Evolutionary conservation across 2,329 filamentous ascomycete species (phyloP), one percentile per base, ranked within the genome.

Genomic region (Neonectria sp.): DNA sequence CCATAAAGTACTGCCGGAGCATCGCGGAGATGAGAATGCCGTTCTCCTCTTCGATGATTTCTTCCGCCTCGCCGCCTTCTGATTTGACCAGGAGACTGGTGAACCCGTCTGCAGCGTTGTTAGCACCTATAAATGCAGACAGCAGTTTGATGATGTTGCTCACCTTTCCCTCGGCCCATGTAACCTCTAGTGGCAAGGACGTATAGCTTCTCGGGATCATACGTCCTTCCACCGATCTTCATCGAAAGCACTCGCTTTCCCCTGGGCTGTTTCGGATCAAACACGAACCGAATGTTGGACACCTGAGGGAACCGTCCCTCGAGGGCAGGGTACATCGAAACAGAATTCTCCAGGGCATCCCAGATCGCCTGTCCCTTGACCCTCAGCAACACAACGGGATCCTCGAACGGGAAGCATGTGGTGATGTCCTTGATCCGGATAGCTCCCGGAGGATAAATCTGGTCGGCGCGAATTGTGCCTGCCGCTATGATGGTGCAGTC

Each of bases 381-480:
- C 37, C 87, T 88, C 67, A 97, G 84, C 4, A 97, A 89, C 0
- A 97, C 92, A 1, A 95, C 92, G 0, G 95, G 94, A 70, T 97
- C 95, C 77, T 97, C 95, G 73, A 98, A 97, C 0, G 95, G 95
- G 72, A 97, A 97, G 76, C 94, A 97, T 57, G 93, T 93, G 64
- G 95, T 89, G n/a, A 97, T 89, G 75, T 97, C 94, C 75, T 93
- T 93, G 66, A 97, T 83, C 27, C 91, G 86, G 8, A 97, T 83
- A 0, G 95, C 85, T 0, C 95, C 95, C 0, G 94, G 93, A 0
- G 94, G 90, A 74, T 97, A 97, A 35, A 97, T 91, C 79, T 96
- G 93, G 76, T 97, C 95, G 1, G 94, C 95, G 15, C 95, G 89
- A 60, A 97, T 94, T 0, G 95, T 97, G 0, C 95, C 95, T 0